Evolutionary conservation across 2,329 filamentous ascomycete species (phyloP).

Genomic region (Botryotinia calthae): DNA sequence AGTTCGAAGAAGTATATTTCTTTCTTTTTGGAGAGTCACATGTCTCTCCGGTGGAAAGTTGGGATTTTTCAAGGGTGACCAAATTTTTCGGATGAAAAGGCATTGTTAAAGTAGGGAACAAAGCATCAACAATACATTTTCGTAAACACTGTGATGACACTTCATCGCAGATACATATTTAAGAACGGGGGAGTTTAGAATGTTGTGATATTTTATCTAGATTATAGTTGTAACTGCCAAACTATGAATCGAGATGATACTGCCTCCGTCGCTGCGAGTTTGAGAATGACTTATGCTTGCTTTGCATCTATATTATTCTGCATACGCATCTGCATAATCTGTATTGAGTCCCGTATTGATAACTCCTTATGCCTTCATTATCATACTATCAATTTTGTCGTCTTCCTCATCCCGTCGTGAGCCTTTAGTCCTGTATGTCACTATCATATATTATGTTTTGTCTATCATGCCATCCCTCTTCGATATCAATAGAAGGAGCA

Average conservation of each 20-base stretch:
- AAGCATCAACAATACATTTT: neutral
- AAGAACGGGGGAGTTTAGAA: neutral
- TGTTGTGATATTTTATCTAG: neutral
- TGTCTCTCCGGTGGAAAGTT: neutral
- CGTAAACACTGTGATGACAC: neutral
- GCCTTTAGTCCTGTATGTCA: neutral
- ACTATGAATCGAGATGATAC: neutral
- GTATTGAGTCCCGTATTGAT: neutral
- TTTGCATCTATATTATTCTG: fast-evolving
- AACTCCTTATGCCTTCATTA: neutral
- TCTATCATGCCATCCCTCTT: neutral
- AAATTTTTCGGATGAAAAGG: neutral
- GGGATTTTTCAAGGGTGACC: neutral
- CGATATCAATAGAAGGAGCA: neutral
- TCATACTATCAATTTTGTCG: neutral
- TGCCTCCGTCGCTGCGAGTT: neutral
- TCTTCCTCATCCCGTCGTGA: neutral
- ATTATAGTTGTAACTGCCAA: neutral
- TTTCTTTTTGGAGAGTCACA: neutral
- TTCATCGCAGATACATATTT: neutral
- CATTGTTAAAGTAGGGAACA: neutral
- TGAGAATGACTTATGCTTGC: neutral
- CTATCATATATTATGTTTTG: neutral
- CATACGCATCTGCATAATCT: neutral
- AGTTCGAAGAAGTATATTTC: neutral